Evolutionary conservation across 257 asterid species (phyloP), one percentile per base, ranked within the genome.

Genomic region (Scutellaria minor): DNA sequence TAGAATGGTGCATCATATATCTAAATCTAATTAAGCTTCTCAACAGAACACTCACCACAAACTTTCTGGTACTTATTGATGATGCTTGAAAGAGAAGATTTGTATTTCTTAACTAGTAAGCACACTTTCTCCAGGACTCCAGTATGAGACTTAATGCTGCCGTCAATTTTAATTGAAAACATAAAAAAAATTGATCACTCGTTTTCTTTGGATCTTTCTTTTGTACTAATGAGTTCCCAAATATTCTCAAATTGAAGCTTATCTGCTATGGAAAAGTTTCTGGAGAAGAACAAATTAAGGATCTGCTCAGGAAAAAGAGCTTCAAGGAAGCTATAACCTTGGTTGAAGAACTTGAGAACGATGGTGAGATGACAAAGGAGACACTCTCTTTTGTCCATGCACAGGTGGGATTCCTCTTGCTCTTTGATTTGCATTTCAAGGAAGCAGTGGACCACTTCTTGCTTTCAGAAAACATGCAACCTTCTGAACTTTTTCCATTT

Each of bases 401-500:
- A 42, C 99, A 95, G 86, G 84, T 95, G 62, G 99, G 99, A 76
- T 90, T 88, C 79, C 94, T 92, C 65, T 80, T 95, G 93, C 90
- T 95, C 73, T 95, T 95, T 85, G 97, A 84, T 82, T 77, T 95
- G 85, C 97, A 73, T 68, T 92, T 95, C 90, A 88, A 86, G 85
- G 92, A 95, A 79, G 99, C 99, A 73, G 87, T 95, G 40, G 87
- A 90, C 82, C 98, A 95, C 77, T 90, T 95, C 89, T 80, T 95
- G 87, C 93, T 84, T 56, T 85, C 99, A 78, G 97, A 95, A 67
- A 84, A 85, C 37, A 88, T 95, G 99, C 95, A 82, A 83, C 98
- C 99, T 80, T 95, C 97, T 67, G 99, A 92, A 85, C 77, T 95
- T 84, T 95, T 95, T 63, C 99, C 99, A 15, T 92, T 95, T 79